These are phyloP conservation scores for Sphagnum fallax DNA, from an alignment of 228 moss, liverwort and hornwort genomes.

Conservation along the genomic window DNA sequence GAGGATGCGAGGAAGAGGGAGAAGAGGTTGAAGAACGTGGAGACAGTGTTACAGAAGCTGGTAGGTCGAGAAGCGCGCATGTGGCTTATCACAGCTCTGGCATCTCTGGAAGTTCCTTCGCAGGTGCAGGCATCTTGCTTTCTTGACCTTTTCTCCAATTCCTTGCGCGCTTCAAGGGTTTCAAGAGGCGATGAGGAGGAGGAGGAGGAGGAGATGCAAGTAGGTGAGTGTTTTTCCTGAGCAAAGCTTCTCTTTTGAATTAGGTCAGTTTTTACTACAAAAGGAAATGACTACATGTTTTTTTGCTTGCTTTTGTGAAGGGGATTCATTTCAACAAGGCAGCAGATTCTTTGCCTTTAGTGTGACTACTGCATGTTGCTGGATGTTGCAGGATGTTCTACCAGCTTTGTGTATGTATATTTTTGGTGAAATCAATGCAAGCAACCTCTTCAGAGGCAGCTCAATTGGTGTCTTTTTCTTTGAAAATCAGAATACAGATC, in stretches of 20 bases:
- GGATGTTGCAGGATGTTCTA: slow-evolving; percentile 2
- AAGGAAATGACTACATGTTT: slow-evolving; percentile 6
- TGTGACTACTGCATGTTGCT: no score
- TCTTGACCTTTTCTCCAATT: slow-evolving; percentile 45
- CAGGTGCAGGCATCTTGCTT: slow-evolving; percentile 37
- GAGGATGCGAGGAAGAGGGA: slow-evolving; percentile 8
- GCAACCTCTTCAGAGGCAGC: neutral
- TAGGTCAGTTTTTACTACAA: neutral
- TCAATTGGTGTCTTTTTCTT: neutral
- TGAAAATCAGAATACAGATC: no score
- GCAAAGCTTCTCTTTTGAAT: no score
- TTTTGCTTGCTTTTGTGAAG: neutral
- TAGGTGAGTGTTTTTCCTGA: no score
- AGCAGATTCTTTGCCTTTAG: no score
- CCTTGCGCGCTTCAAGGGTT: slow-evolving; percentile 16
- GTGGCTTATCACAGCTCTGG: slow-evolving; percentile 32
- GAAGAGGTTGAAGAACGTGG: slow-evolving; percentile 14
- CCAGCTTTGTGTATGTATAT: neutral
- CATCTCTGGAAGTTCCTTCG: slow-evolving; percentile 25
- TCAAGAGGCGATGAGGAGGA: slow-evolving; percentile 30
- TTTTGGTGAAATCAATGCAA: slow-evolving; percentile 9
- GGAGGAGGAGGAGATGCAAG: neutral
- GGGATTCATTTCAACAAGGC: no score
- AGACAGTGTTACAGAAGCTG: slow-evolving; percentile 32
- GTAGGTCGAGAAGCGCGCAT: slow-evolving; percentile 41